Conservation (phyloP, 2,329 filamentous ascomycete species). For the Colletotrichum acutatum region DNA sequence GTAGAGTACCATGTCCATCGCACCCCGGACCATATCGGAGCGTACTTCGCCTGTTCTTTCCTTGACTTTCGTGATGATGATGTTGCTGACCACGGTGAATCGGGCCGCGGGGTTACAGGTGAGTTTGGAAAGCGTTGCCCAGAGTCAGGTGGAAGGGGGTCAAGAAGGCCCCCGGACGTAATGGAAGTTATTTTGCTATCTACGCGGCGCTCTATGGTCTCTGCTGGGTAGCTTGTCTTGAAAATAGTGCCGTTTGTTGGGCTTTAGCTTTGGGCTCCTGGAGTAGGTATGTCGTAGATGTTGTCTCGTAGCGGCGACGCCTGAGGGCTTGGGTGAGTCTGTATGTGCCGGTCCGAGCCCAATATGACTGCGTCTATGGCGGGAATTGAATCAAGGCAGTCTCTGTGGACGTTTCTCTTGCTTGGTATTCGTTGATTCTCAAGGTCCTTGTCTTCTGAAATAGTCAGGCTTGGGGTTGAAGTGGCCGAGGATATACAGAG, state of each 20-base stretch:
- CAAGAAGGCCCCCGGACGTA: not conserved
- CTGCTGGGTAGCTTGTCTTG: not conserved
- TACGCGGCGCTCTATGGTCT: not conserved
- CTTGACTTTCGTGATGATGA: not conserved
- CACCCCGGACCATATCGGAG: not conserved
- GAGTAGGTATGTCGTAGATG: not conserved
- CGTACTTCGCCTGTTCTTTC: not conserved
- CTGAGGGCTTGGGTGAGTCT: not conserved
- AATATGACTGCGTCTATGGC: too few relatives aligned
- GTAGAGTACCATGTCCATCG: not conserved
- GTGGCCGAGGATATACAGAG: not conserved
- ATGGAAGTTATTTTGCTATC: not conserved
- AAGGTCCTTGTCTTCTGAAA: not conserved
- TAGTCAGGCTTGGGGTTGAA: not conserved
- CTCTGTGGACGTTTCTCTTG: not conserved
- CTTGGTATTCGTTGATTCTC: not conserved
- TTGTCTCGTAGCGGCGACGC: constrained; percentile 5
- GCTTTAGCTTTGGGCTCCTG: not conserved
- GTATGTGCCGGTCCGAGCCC: not conserved
- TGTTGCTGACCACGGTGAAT: not conserved
- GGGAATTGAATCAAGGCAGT: not conserved
- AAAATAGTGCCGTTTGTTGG: not conserved
- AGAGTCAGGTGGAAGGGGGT: not conserved
- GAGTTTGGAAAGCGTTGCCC: not conserved
- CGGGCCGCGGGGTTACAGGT: constrained; percentile 2